Evolutionary conservation across 768 basidiomycete species (phyloP).

Genomic region (Boletus huronensis): DNA sequence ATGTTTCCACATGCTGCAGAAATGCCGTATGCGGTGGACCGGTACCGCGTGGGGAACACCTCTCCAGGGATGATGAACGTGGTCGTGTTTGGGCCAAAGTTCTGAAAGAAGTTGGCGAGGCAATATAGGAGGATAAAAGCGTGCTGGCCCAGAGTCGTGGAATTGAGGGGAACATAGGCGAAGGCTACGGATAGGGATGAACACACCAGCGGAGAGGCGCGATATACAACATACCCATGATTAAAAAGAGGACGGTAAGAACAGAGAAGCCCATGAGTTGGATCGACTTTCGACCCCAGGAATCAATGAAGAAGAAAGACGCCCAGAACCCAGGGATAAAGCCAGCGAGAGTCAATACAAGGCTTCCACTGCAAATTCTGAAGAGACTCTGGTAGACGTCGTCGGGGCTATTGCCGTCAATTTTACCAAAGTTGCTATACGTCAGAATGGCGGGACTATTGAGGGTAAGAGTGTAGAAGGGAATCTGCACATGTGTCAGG

Average conservation of each 20-base stretch:
- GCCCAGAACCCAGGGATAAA: constrained; percentile 55
- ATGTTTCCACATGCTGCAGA: constrained; percentile 70
- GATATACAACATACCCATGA: constrained; percentile 51
- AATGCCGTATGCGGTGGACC: constrained; percentile 72
- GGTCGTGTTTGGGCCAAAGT: constrained; percentile 41
- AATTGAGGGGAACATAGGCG: constrained; percentile 55
- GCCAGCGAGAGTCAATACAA: constrained; percentile 18
- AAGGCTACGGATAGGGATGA: constrained; percentile 44
- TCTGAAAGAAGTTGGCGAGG: constrained; percentile 18
- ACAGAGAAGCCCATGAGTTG: constrained; percentile 69
- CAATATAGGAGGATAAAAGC: constrained; percentile 39
- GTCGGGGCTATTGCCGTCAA: constrained; percentile 20
- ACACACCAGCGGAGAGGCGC: not conserved
- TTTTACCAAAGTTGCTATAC: constrained; percentile 63
- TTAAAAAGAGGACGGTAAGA: constrained; percentile 62
- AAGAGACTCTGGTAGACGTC: constrained; percentile 25
- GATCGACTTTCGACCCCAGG: constrained; percentile 69
- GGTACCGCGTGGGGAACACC: constrained; percentile 74
- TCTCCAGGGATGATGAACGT: constrained; percentile 78
- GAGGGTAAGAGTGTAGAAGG: constrained; percentile 84
- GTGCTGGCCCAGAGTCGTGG: constrained; percentile 48
- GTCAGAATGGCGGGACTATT: constrained; percentile 74
- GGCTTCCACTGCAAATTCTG: constrained; percentile 19
- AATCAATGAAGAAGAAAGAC: constrained; percentile 64
- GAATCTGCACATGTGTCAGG: constrained; percentile 47